phyloP scores from a whole-genome alignment of 345 rosid genomes.

The Fremontodendron californicum region DNA sequence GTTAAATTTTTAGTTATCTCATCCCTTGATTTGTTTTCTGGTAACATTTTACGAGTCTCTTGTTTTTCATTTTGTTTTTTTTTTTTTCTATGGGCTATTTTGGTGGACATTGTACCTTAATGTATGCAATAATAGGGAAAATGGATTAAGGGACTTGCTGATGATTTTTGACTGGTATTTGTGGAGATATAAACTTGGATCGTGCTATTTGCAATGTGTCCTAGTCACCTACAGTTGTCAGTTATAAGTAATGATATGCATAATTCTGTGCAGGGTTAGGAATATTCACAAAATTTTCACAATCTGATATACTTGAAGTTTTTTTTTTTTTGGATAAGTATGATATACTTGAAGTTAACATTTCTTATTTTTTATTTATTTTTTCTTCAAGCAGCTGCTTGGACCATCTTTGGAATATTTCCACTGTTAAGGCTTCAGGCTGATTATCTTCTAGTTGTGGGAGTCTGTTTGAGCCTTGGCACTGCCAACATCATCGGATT shows the following conservation, averaged over 20 bases:
- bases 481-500: constrained; percentile 65
- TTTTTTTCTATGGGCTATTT: constrained; percentile 64
- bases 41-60: background rate
- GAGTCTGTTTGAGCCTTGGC: constrained; percentile 59
- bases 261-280: background rate
- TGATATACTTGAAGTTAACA: background rate
- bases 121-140: constrained; percentile 35
- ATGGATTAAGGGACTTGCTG: background rate
- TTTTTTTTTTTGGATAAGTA: too few species aligned
- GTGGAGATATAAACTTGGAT: background rate
- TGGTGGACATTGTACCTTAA: constrained; percentile 71
- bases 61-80: background rate
- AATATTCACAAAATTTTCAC: background rate
- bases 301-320: background rate
- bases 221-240: background rate
- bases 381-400: constrained; percentile 59
- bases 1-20: background rate
- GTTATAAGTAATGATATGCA: background rate
- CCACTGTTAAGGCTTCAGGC: constrained; percentile 56
- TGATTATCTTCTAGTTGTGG: constrained; percentile 61
- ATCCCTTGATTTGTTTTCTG: background rate
- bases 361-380: background rate
- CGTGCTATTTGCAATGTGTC: background rate
- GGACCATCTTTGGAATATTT: constrained; percentile 59
- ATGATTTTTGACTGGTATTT: background rate